Conservation (phyloP, 495 filamentous ascomycete species). For the Bathelium albidoporum region DNA sequence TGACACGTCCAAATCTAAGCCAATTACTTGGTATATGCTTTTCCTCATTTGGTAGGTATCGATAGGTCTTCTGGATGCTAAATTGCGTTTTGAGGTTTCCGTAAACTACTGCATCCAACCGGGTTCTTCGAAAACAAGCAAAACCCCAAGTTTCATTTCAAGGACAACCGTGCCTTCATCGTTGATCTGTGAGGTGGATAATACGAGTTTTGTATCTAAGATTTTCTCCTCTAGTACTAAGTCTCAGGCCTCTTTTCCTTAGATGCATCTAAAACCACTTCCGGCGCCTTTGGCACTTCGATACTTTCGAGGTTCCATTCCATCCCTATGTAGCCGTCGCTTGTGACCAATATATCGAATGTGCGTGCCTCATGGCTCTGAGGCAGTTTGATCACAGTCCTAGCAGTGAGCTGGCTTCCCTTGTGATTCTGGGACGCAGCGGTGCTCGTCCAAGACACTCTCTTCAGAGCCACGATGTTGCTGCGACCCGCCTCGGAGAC, state of each 20-base stretch:
- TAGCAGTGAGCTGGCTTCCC: slow-evolving; percentile 36
- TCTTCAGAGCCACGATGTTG: slow-evolving; percentile 75
- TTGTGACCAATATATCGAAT: slow-evolving; percentile 63
- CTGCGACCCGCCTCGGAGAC: slow-evolving; percentile 54
- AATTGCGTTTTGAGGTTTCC: too few relatives aligned
- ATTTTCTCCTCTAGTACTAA: too few relatives aligned
- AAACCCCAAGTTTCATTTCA: too few relatives aligned
- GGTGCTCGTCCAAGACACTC: slow-evolving; percentile 56
- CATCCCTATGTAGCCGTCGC: slow-evolving; percentile 81
- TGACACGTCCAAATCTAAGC: too few relatives aligned
- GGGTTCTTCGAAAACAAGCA: too few relatives aligned
- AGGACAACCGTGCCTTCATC: too few relatives aligned
- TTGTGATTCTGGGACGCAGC: slow-evolving; percentile 2
- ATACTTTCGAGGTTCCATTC: slow-evolving; percentile 50
- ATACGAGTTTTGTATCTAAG: too few relatives aligned
- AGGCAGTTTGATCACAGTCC: slow-evolving; percentile 55
- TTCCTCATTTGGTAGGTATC: too few relatives aligned
- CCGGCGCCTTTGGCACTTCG: slow-evolving; percentile 37
- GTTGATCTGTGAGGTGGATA: too few relatives aligned
- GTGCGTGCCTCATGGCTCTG: slow-evolving; percentile 33
- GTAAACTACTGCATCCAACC: too few relatives aligned
- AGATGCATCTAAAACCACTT: slow-evolving; percentile 26
- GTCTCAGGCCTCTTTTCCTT: slow-evolving; percentile 16
- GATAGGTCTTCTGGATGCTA: too few relatives aligned
- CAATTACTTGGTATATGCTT: too few relatives aligned